Evolutionary conservation across 495 filamentous ascomycete genomes (phyloP), one percentile per base, ranked within the genome.

Genomic region (Xylaria cubensis): DNA sequence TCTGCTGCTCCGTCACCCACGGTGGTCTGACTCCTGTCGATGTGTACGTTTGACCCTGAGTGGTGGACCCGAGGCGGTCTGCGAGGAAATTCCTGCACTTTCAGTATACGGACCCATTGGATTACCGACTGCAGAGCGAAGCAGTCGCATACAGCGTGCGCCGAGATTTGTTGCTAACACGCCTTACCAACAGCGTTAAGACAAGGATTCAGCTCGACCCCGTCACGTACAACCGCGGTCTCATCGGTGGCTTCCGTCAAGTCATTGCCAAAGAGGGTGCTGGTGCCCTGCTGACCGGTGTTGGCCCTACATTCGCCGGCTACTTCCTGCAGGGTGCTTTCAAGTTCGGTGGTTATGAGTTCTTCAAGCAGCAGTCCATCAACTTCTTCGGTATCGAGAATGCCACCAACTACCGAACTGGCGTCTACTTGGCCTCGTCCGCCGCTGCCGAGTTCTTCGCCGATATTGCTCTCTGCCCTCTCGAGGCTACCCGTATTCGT

Each of bases 261-360:
- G 94, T 97, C 80, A 84, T 97, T 80, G 85, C 89, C 80, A 91
- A 86, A 70, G 94, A 97, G 86, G 94, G 94, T 85, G 93, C 92
- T 78, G 92, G 92, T 81, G 94, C 94, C 81, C 91, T 97, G 73
- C 86, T 94, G 78, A 97, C 94, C 76, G 94, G 94, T 84, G 88
- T 91, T 81, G 94, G 94, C 75, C 94, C 94, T 76, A 97, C 94
- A 80, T 90, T 90, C 73, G 93, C 93, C 79, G 94, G 94, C 79
- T 97, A 97, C 88, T 96, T 96, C 90, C 91, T 97, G 77, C 94
- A 97, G 87, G 94, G 94, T 77, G 92, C 92, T 78, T 91, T 97
- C 91, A 97, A 97, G 87, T 97, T 97, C 84, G 94, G 94, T 82
- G 94, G 94, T 78, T 97, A 97, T 80, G 94, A 97, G 84, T 90